Base-by-base conservation (phyloP, 768 basidiomycete species). In the Tulasnella sp. region DNA sequence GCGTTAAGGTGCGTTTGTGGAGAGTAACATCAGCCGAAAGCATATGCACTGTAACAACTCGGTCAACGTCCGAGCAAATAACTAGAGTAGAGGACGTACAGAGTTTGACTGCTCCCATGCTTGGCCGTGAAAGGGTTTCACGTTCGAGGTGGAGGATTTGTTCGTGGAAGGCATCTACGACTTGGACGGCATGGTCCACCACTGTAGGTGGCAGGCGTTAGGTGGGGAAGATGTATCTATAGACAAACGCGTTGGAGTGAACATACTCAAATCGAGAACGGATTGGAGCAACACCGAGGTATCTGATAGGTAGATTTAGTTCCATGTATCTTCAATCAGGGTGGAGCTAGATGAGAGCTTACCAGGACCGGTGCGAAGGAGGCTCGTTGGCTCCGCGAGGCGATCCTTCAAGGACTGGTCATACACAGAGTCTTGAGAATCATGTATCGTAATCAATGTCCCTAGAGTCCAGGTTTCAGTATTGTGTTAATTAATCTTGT, bases 21-120 rank as follows among this genome's bases (percentile, higher is more conserved):
- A 90, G 80, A 71, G 87, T 88, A 5, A 92, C 83, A 75, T 92
- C 90, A 16, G 89, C 90, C 47, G 88, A 88, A 26, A 91, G 83
- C 71, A 92, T 89, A 76, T 91, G 90, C 52, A 92, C 89, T 90
- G 74, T n/a, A 29, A 35, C 16, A 32, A 36, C n/a, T 47, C 3
- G 29, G 41, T 63, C 66, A 19, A 44, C 12, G 6, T 40, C 22
- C n/a, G n/a, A n/a, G n/a, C n/a, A n/a, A n/a, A n/a, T n/a, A n/a
- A n/a, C n/a, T n/a, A n/a, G n/a, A 65, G 29, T 22, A 65, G 9
- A 76, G 16, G 22, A 74, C 87, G 65, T 77, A 90, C 89, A 77
- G 35, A 83, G 80, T 63, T 84, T 82, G 16, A 91, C 90, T 22
- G 84, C 86, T 70, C 82, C 80, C 82, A 90, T 86, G 65, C 84